A percentile compares a stretch with the other conserved stretches of the same genome.
phyloP scores from a whole-genome alignment of 179 eudicot genomes.

The Heliamphora pulchella region DNA sequence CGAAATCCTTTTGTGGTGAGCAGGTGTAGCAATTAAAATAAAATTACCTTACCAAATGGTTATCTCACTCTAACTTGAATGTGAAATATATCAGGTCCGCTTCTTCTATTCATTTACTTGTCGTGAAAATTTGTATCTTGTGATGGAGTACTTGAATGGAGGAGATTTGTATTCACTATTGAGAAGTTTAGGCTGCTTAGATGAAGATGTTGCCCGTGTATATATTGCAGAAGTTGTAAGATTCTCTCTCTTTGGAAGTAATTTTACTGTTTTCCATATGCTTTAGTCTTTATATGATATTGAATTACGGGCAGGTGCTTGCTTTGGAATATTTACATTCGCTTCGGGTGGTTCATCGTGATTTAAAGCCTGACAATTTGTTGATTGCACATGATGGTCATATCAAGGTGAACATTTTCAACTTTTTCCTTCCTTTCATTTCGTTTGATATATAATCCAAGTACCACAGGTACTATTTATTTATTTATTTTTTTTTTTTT shows the following conservation, averaged over 20 bases:
- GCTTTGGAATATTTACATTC: constrained; percentile 98
- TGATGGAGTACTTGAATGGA: constrained; percentile 98
- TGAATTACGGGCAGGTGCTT: constrained; percentile 60
- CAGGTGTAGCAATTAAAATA: constrained; percentile 24
- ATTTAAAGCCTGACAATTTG: constrained; percentile 95
- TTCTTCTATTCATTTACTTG: constrained; percentile 99
- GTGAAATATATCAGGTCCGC: constrained; percentile 61
- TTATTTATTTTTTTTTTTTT: too few relatives aligned
- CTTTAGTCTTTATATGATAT: neutral
- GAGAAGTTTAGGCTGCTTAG: constrained; percentile 95
- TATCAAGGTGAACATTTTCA: constrained; percentile 53
- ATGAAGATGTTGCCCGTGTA: constrained; percentile 94
- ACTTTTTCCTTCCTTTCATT: constrained; percentile 6
- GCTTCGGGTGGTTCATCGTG: constrained; percentile 94
- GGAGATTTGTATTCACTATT: constrained; percentile 90
- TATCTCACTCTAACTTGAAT: constrained; percentile 22
- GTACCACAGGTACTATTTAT: neutral
- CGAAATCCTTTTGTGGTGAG: constrained; percentile 99
- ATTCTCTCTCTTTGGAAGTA: constrained; percentile 12
- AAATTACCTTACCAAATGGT: constrained; percentile 12
- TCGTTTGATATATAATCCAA: neutral
- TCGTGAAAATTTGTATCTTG: constrained; percentile 96
- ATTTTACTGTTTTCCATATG: constrained; percentile 14
- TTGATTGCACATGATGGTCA: constrained; percentile 99
- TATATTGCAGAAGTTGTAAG: constrained; percentile 97